Base-by-base conservation (phyloP, 2,329 filamentous ascomycete species). In the Arthrobotrys entomopaga region DNA sequence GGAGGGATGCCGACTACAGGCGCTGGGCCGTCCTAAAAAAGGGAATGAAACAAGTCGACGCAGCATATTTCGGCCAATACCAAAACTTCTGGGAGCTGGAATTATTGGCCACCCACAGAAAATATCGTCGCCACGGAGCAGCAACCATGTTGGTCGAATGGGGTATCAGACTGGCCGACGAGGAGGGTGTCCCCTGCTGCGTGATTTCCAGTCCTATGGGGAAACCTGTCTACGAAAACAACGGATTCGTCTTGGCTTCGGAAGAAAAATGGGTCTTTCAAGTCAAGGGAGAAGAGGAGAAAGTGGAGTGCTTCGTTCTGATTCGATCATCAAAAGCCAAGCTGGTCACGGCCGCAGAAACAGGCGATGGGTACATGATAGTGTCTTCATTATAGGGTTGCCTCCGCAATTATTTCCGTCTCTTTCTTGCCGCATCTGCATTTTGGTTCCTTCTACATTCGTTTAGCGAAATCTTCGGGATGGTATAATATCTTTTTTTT, bases 161-260 rank as follows among this genome's bases (percentile, higher is more conserved):
- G 69, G 69, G 69, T 13, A 58, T 73, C 57, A 57, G 56, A 24
- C 69, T 65, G 3, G 69, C 69, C 5, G 69, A 73, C 50, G 69
- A 73, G 49, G 69, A 73, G n/a, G 69, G 69, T 2, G 69, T 73
- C n/a, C 69, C 69, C 38, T 73, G 69, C 46, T 73, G 69, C 60
- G 69, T 73, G 20, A 65, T 73, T 20, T 73, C 69, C 10, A 73
- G 69, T 46, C 60, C 43, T 8, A 73, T 73, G 69, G 69, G 69
- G 2, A 73, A 73, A 50, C 61, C 69, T 19, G 54, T 73, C 20
- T 73, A 73, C 38, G 69, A 73, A 52, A 73, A 65, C 7, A 73
- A 57, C 61, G 69, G 69, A 11, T 73, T 73, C n/a, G 69, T 73
- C 11, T 48, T 73, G 24, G 69, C 42, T n/a, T 61, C 69, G 13